A percentile compares a stretch with the other conserved stretches of the same genome.
phyloP scores from a whole-genome alignment of 768 basidiomycete genomes.

The Asterophora parasitica region DNA sequence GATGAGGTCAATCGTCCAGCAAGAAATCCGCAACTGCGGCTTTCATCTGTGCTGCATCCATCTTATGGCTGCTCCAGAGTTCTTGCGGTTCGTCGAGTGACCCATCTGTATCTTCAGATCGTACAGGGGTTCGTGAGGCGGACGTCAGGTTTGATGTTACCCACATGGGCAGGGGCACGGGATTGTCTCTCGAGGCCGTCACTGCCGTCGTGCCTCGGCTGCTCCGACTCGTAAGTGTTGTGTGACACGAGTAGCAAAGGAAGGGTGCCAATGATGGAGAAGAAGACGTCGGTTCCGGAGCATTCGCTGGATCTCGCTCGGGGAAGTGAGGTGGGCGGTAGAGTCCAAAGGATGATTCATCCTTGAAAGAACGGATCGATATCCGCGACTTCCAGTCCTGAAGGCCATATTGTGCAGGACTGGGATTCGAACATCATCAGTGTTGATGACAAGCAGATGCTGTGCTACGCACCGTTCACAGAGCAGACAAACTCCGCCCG shows the following conservation, averaged over 20 bases:
- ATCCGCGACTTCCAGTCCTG: conserved; percentile 73
- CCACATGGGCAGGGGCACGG: conserved; percentile 33
- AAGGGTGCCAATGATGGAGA: conserved; percentile 27
- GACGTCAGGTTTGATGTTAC: conserved; percentile 18
- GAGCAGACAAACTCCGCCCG: conserved; percentile 47
- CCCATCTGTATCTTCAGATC: background rate
- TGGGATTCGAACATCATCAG: conserved; percentile 21
- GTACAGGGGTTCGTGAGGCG: background rate
- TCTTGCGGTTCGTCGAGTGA: conserved; percentile 16
- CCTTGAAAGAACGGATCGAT: conserved; percentile 56
- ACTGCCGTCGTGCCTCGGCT: conserved; percentile 30
- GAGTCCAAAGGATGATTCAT: conserved; percentile 22
- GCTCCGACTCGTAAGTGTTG: conserved; percentile 51
- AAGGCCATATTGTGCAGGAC: conserved; percentile 59
- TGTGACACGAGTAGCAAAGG: conserved; percentile 57
- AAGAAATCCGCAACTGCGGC: conserved; percentile 37
- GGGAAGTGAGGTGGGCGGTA: conserved; percentile 18
- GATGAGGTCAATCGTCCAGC: conserved; percentile 22
- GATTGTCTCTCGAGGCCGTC: conserved; percentile 4
- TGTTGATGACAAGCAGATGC: background rate
- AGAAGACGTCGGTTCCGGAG: background rate
- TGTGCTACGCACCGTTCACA: conserved; percentile 54
- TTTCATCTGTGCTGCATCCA: conserved; percentile 29
- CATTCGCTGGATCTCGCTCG: background rate
- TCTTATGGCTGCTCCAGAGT: conserved; percentile 25